Percentiles rank a stretch among this genome's conserved stretches.
These are phyloP conservation scores for Pseudogymnoascus sp. DNA, from an alignment of 2,329 filamentous ascomycete species.

Conservation along the genomic window DNA sequence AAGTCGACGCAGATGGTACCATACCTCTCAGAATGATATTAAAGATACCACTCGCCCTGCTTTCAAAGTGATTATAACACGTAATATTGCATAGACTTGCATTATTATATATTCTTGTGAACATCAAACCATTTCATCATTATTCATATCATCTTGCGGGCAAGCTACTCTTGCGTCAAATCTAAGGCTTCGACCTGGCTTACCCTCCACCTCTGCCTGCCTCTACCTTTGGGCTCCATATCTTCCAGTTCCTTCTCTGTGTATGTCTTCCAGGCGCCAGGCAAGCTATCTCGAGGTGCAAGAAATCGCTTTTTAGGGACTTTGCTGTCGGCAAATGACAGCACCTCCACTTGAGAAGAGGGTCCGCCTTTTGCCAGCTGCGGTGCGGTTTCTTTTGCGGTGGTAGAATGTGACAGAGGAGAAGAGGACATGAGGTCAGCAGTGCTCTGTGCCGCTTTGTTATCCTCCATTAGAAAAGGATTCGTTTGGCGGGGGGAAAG, in stretches of 20 bases:
- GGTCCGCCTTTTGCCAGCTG: not conserved
- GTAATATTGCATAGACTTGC: not conserved
- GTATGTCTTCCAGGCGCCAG: conserved; percentile 28
- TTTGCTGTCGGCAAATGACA: not conserved
- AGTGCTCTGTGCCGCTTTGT: not conserved
- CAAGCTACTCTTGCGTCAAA: conserved; percentile 15
- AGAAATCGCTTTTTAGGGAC: conserved; percentile 20
- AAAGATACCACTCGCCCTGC: not conserved
- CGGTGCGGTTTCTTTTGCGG: not conserved
- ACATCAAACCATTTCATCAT: not conserved
- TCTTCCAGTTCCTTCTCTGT: conserved; percentile 16
- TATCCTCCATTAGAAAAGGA: not conserved
- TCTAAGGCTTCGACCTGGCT: conserved; percentile 23
- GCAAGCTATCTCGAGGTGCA: conserved; percentile 28
- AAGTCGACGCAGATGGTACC: not conserved
- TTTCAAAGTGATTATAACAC: not conserved
- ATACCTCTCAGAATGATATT: conserved; percentile 1
- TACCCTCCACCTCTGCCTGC: conserved; percentile 17
- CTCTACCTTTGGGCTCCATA: not conserved
- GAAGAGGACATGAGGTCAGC: not conserved
- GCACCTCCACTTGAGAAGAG: not conserved
- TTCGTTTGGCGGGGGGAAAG: not conserved
- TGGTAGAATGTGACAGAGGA: not conserved
- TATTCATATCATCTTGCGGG: not conserved
- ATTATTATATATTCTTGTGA: not conserved